phyloP scores from a whole-genome alignment of 495 filamentous ascomycete species.

The Annulohypoxylon bovei region DNA sequence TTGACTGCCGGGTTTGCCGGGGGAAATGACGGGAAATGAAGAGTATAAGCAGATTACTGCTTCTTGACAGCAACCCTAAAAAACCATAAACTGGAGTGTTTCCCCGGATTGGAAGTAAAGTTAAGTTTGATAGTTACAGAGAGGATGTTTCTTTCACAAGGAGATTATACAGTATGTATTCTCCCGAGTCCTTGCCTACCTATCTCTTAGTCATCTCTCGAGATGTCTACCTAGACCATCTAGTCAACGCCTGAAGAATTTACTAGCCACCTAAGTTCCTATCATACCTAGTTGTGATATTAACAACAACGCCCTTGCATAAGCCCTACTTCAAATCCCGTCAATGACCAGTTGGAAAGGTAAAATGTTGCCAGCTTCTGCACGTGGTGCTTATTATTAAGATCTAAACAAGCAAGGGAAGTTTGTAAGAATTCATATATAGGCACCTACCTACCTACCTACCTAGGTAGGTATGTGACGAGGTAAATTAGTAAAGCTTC shows the following conservation, averaged over 20 bases:
- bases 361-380: neutral
- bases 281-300: neutral
- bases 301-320: neutral
- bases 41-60: neutral
- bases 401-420: neutral
- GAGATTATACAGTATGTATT: too few species aligned
- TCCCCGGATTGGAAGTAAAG: neutral
- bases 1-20: constrained; percentile 12
- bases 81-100: neutral
- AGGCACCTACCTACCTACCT: too few species aligned
- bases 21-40: neutral
- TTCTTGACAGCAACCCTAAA: neutral
- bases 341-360: neutral
- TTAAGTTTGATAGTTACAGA: neutral
- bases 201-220: neutral
- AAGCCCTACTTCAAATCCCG: neutral
- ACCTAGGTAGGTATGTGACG: neutral
- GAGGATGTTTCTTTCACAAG: neutral
- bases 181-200: neutral
- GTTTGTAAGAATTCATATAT: neutral
- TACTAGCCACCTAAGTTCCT: too few species aligned
- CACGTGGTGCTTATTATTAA: neutral
- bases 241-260: neutral
- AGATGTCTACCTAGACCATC: neutral
- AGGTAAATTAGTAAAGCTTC: neutral